Percentiles rank a stretch among this genome's conserved stretches.
Conservation (phyloP, 2,329 filamentous ascomycete species). For the Hypomyces perniciosus region DNA sequence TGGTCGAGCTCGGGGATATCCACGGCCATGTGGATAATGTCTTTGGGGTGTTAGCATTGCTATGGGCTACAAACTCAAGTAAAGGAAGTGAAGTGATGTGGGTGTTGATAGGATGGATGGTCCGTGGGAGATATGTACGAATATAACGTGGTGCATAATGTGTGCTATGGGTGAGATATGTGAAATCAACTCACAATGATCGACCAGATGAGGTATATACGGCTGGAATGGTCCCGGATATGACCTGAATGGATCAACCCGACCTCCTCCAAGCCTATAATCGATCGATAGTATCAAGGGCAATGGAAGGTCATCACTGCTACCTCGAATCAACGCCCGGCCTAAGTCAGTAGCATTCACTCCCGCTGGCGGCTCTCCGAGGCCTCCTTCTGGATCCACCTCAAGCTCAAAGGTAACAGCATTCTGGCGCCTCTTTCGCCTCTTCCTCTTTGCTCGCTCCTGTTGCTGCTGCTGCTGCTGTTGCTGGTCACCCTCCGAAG, state of each 20-base stretch:
- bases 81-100: neutral
- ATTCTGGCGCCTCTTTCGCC: constrained; percentile 4
- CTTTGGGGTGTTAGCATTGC: constrained; percentile 11
- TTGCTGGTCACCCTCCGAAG: neutral
- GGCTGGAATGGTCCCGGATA: constrained; percentile 18
- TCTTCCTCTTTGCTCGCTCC: constrained; percentile 5
- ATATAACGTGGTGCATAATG: neutral
- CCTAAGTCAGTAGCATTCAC: neutral
- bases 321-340: neutral
- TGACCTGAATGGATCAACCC: constrained; percentile 22
- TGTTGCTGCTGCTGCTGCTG: constrained; percentile 1
- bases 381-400: neutral
- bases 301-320: neutral
- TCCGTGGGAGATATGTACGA: neutral
- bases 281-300: constrained; percentile 12
- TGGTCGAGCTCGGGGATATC: constrained; percentile 26
- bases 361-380: neutral
- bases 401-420: constrained; percentile 4
- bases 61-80: too few species aligned
- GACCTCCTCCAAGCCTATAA: constrained; percentile 18
- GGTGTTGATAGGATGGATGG: neutral
- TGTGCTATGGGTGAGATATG: neutral
- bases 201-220: constrained; percentile 19
- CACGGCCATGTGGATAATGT: constrained; percentile 24
- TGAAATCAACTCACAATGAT: constrained; percentile 19